Evolutionary conservation across 176 grass and related monocot genomes (phyloP).

Genomic region (Pontederia paniculata): DNA sequence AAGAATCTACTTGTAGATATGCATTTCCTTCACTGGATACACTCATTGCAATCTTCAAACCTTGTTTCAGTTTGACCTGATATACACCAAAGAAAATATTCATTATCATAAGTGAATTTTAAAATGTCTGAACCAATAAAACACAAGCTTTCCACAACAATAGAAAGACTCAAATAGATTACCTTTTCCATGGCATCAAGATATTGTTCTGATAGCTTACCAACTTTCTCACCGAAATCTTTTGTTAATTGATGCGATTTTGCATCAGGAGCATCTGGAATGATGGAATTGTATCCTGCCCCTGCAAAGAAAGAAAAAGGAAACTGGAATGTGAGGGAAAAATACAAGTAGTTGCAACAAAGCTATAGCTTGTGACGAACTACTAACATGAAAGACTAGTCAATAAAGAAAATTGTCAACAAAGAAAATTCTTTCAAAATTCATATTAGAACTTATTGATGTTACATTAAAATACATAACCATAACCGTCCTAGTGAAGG

Average conservation of each 20-base stretch:
- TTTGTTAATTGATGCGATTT: slow-evolving; percentile 51
- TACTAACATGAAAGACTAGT: too few species aligned
- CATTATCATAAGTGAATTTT: slow-evolving; percentile 10
- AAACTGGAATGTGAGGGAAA: background rate
- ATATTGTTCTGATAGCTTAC: slow-evolving; percentile 78
- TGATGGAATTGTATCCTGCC: slow-evolving; percentile 52
- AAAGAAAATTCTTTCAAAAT: too few species aligned
- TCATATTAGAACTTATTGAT: too few species aligned
- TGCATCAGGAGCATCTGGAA: slow-evolving; percentile 55
- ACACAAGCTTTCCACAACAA: background rate
- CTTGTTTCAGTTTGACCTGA: slow-evolving; percentile 95
- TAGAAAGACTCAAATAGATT: slow-evolving; percentile 10
- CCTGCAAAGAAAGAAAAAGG: slow-evolving; percentile 37
- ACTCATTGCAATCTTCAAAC: slow-evolving; percentile 66
- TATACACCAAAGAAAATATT: slow-evolving; percentile 10
- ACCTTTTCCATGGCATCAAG: slow-evolving; percentile 89
- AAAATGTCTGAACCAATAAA: background rate
- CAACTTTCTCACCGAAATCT: slow-evolving; percentile 45
- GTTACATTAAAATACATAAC: too few species aligned
- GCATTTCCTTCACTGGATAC: slow-evolving; percentile 90
- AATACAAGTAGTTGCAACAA: too few species aligned
- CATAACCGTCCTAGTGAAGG: too few species aligned
- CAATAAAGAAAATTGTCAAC: too few species aligned
- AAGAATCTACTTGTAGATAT: slow-evolving; percentile 68
- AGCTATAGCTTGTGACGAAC: background rate